A percentile compares a stretch with the other conserved stretches of the same genome.
These are phyloP conservation scores for Endoconidiophora polonica DNA, from an alignment of 2,329 filamentous ascomycete genomes.

Conservation along the genomic window DNA sequence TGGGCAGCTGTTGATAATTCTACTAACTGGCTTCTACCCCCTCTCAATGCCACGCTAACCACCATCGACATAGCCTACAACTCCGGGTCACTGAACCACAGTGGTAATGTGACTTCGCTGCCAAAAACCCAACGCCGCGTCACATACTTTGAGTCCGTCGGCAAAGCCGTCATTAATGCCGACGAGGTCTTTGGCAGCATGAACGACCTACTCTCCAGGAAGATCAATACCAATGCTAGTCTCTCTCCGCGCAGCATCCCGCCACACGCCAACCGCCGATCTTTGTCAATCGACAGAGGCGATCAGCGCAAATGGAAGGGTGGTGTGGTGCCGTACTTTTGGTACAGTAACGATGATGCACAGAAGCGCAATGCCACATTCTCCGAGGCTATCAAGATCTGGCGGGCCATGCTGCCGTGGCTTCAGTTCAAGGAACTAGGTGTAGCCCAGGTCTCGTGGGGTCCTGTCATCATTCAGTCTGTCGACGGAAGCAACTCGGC, in stretches of 20 bases:
- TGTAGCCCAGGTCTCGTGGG: background rate
- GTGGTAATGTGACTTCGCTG: too few relatives aligned
- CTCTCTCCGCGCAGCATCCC: background rate
- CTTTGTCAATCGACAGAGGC: background rate
- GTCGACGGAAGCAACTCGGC: constrained; percentile 3
- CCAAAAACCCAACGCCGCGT: background rate
- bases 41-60: background rate
- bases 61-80: background rate
- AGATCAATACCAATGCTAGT: background rate
- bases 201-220: background rate
- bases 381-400: constrained; percentile 6
- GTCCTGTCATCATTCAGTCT: constrained; percentile 1
- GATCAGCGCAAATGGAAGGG: background rate
- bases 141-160: constrained; percentile 6
- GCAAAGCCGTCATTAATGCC: constrained; percentile 10
- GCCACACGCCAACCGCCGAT: background rate
- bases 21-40: background rate
- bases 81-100: too few relatives aligned
- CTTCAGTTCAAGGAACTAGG: constrained; percentile 6
- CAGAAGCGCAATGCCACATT: background rate
- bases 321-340: background rate
- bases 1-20: background rate
- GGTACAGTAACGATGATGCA: background rate
- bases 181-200: constrained; percentile 11
- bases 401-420: constrained; percentile 10